phyloP scores from a whole-genome alignment of 106 monocot genomes.

The Dendrobium catenatum region DNA sequence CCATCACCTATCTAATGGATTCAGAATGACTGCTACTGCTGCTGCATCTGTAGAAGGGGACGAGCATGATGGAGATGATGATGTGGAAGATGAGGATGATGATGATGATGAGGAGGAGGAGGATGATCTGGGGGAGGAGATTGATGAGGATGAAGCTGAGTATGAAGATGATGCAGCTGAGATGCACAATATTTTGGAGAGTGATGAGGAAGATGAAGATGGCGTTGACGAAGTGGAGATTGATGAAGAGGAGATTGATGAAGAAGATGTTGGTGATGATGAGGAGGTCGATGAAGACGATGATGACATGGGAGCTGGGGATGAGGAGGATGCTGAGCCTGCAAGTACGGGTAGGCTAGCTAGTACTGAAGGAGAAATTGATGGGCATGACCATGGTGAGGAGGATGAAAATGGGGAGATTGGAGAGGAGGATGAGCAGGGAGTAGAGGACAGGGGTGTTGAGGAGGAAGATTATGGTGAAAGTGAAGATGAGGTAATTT shows the following conservation, averaged over 20 bases:
- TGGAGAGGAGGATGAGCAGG: slow-evolving; percentile 74
- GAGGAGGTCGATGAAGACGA: slow-evolving; percentile 37
- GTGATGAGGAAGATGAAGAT: slow-evolving; percentile 39
- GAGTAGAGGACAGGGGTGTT: slow-evolving; percentile 62
- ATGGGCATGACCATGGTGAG: slow-evolving; percentile 17
- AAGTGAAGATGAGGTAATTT: slow-evolving; percentile 77
- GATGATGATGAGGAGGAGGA: slow-evolving; percentile 41
- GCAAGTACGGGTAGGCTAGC: slow-evolving; percentile 15
- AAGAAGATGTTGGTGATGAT: slow-evolving; percentile 37
- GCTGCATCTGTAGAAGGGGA: slow-evolving; percentile 5
- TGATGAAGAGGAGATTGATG: slow-evolving; percentile 15
- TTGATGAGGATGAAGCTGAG: slow-evolving; percentile 51
- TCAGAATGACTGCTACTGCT: slow-evolving; percentile 30
- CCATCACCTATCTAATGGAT: slow-evolving; percentile 51
- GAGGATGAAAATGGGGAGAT: slow-evolving; percentile 55
- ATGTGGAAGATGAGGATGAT: slow-evolving; percentile 40
- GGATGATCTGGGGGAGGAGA: slow-evolving; percentile 46
- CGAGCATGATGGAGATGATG: slow-evolving; percentile 31
- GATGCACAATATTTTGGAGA: slow-evolving; percentile 44
- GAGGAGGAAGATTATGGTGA: slow-evolving; percentile 39
- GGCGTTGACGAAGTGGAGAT: slow-evolving; percentile 43
- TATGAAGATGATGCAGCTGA: slow-evolving; percentile 52
- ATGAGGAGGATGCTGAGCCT: slow-evolving; percentile 22
- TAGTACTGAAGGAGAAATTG: slow-evolving; percentile 23
- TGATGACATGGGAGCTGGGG: slow-evolving; percentile 26